phyloP scores from a whole-genome alignment of 2,329 filamentous ascomycete genomes.

The Talaromyces amestolkiae region DNA sequence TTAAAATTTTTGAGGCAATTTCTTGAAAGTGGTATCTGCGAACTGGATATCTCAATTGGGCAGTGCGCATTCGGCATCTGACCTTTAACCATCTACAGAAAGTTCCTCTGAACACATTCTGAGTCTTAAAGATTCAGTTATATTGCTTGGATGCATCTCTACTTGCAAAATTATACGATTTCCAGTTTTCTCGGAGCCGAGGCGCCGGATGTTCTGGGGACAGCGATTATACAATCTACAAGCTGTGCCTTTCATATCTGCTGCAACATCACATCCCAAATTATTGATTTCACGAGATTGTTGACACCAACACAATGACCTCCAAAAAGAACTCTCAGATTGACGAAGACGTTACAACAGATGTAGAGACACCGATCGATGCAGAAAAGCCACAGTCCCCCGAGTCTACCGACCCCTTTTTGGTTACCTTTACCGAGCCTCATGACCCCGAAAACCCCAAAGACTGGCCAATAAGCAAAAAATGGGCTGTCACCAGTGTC shows the following conservation, averaged over 20 bases:
- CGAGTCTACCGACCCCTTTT: constrained; percentile 16
- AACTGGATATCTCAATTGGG: neutral
- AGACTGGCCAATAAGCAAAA: constrained; percentile 48
- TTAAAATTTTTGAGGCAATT: neutral
- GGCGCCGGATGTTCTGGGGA: neutral
- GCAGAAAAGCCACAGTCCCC: neutral
- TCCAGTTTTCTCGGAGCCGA: neutral
- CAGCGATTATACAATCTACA: neutral
- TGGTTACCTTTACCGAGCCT: constrained; percentile 44
- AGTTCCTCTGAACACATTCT: neutral
- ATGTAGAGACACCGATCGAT: neutral
- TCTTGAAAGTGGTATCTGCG: neutral
- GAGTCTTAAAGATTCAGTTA: neutral
- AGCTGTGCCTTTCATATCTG: neutral
- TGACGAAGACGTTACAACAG: neutral
- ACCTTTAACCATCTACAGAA: neutral
- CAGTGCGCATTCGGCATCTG: neutral
- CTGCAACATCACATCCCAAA: neutral
- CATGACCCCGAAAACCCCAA: constrained; percentile 28
- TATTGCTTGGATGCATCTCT: neutral
- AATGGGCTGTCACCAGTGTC: constrained; percentile 53
- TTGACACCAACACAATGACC: neutral
- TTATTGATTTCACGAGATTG: neutral
- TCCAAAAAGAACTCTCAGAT: neutral
- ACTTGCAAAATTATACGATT: neutral